These are phyloP conservation scores for Xylaria sp. DNA, from an alignment of 2,329 filamentous ascomycete species.

Conservation along the genomic window DNA sequence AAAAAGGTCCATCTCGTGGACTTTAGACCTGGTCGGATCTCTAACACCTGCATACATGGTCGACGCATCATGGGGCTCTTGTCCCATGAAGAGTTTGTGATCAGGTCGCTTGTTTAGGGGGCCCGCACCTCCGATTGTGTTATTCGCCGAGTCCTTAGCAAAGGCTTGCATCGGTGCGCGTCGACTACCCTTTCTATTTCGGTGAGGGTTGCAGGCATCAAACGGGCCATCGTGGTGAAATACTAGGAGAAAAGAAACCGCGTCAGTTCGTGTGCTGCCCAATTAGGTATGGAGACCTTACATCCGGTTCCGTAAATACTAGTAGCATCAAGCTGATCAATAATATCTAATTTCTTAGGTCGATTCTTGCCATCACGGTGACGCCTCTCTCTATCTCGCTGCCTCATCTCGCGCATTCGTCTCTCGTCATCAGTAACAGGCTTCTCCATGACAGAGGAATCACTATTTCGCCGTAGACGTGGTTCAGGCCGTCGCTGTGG, in stretches of 20 bases:
- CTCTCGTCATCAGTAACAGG: constrained; percentile 69
- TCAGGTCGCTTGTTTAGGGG: constrained; percentile 85
- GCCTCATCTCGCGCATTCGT: constrained; percentile 59
- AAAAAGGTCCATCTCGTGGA: constrained; percentile 65
- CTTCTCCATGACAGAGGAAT: constrained; percentile 77
- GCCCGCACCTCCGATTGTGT: constrained; percentile 86
- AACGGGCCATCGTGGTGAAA: constrained; percentile 99
- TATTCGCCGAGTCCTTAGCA: constrained; percentile 91
- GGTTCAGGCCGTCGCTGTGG: constrained; percentile 56
- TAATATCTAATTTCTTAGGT: constrained; percentile 78
- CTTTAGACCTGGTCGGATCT: constrained; percentile 42
- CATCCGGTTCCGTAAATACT: constrained; percentile 93
- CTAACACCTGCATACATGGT: constrained; percentile 71
- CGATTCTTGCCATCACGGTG: constrained; percentile 62
- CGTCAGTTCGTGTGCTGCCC: constrained; percentile 17
- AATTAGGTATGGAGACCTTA: constrained; percentile 60
- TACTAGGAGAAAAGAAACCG: constrained; percentile 61
- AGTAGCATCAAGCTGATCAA: constrained; percentile 95
- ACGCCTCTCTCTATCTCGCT: constrained; percentile 63
- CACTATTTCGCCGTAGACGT: constrained; percentile 78
- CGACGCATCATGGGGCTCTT: constrained; percentile 83
- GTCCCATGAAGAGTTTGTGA: constrained; percentile 86
- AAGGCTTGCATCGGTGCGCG: constrained; percentile 97
- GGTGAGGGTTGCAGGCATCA: constrained; percentile 93
- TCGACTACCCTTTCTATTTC: constrained; percentile 84